Conservation (phyloP, 768 basidiomycete genomes). For the Agrocybe praecox region DNA sequence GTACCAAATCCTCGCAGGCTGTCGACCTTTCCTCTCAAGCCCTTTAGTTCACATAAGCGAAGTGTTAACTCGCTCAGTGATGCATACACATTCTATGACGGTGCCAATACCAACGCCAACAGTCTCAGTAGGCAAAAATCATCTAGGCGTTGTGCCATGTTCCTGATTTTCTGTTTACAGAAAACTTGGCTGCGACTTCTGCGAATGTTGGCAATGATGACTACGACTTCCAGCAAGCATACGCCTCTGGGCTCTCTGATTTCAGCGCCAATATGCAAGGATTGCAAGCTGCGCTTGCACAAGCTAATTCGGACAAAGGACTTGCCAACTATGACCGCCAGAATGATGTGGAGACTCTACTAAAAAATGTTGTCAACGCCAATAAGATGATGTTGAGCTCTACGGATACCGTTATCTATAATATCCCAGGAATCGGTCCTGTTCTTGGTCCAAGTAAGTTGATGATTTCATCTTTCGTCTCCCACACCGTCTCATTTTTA, state of each 20-base stretch:
- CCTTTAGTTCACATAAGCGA: not conserved
- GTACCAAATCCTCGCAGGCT: constrained; percentile 2
- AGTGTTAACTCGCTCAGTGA: not conserved
- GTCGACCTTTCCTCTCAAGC: not conserved
- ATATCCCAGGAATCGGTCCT: constrained; percentile 50
- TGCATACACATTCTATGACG: not conserved
- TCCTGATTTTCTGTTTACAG: constrained; percentile 19
- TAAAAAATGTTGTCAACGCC: constrained; percentile 52
- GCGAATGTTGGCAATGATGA: constrained; percentile 26
- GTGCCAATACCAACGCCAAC: constrained; percentile 14
- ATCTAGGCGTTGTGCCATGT: not conserved
- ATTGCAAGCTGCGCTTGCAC: constrained; percentile 32
- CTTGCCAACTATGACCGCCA: constrained; percentile 50
- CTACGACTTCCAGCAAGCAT: constrained; percentile 38
- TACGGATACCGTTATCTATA: constrained; percentile 31
- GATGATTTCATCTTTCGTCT: not conserved
- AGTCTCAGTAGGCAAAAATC: constrained; percentile 30
- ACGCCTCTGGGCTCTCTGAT: constrained; percentile 33
- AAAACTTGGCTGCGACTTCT: constrained; percentile 34
- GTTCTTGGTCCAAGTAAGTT: constrained; percentile 59
- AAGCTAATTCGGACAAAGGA: constrained; percentile 48
- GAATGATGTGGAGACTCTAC: constrained; percentile 44
- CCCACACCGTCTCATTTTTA: not conserved
- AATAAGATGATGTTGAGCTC: constrained; percentile 46
- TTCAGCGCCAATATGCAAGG: constrained; percentile 33